A percentile compares a stretch with the other conserved stretches of the same genome.
phyloP scores from a whole-genome alignment of 805 yeast genomes.

The Metschnikowia anglica region DNA sequence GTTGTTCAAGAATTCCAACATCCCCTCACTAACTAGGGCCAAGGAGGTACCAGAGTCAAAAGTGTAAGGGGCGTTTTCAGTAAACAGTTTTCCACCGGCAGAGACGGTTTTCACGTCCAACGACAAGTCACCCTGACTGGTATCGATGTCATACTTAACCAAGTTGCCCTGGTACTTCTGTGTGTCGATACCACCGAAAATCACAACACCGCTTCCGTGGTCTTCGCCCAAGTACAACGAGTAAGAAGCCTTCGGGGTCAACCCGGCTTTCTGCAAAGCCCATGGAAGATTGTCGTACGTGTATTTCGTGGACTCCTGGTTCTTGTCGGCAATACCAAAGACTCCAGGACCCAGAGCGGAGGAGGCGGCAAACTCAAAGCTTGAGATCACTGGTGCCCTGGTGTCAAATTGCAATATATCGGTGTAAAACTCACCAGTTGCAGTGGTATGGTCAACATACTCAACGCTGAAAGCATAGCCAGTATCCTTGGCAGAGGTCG shows the following conservation, averaged over 20 bases:
- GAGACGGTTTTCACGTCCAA: constrained; percentile 9
- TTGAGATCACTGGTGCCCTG: constrained; percentile 6
- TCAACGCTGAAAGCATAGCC: constrained; percentile 10
- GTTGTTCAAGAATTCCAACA: constrained; percentile 10
- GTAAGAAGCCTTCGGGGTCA: constrained; percentile 54
- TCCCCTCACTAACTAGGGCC: constrained; percentile 12
- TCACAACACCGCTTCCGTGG: constrained; percentile 30
- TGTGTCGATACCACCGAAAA: constrained; percentile 45
- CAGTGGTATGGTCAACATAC: constrained; percentile 13
- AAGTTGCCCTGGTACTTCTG: constrained; percentile 31
- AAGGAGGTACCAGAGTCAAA: constrained; percentile 19
- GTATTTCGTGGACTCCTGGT: constrained; percentile 8
- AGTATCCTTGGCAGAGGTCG: constrained; percentile 6
- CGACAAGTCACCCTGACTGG: constrained; percentile 7
- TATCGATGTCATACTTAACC: constrained; percentile 7
- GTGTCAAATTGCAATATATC: constrained; percentile 11
- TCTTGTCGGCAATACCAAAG: constrained; percentile 14
- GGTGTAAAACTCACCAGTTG: constrained; percentile 12
- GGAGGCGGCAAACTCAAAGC: constrained; percentile 16
- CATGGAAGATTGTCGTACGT: constrained; percentile 54
- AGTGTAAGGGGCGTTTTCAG: constrained; percentile 8
- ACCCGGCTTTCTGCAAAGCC: constrained; percentile 56
- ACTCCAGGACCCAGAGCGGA: constrained; percentile 8
- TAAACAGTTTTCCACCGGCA: constrained; percentile 11
- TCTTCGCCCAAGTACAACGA: constrained; percentile 56